Percentiles rank a stretch among this genome's conserved stretches.
Evolutionary conservation across 1,284 basidiomycete genomes (phyloP).

Genomic region (Fomitopsis palustris): DNA sequence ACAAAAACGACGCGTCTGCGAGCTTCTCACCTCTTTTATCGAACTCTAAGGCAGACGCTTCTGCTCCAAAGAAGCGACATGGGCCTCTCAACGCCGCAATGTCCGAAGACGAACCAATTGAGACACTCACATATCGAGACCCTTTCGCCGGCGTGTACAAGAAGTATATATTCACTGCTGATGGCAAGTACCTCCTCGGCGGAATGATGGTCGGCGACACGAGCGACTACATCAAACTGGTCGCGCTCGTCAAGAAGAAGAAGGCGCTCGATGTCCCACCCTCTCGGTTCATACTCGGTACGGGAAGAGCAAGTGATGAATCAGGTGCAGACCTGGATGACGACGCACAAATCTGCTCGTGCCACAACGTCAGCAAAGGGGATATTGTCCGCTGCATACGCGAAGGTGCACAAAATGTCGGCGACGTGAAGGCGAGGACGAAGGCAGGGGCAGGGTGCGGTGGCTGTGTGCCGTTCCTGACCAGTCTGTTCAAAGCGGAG

Average conservation of each 20-base stretch:
- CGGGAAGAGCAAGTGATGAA: slow-evolving; percentile 44
- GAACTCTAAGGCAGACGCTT: slow-evolving; percentile 16
- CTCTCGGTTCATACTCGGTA: slow-evolving; percentile 63
- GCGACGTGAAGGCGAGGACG: slow-evolving; percentile 62
- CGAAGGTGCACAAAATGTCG: slow-evolving; percentile 48
- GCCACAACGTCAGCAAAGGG: slow-evolving; percentile 70
- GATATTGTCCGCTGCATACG: slow-evolving; percentile 53
- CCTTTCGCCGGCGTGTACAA: slow-evolving; percentile 72
- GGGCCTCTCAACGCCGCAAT: slow-evolving; percentile 5
- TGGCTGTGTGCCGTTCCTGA: slow-evolving; percentile 56
- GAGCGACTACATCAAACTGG: slow-evolving; percentile 67
- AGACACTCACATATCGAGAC: slow-evolving; percentile 69
- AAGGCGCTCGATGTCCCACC: slow-evolving; percentile 65
- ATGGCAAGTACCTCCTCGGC: slow-evolving; percentile 72
- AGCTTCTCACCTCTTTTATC: not conserved
- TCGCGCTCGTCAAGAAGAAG: slow-evolving; percentile 73
- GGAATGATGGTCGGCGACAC: slow-evolving; percentile 84
- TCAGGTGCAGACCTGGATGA: slow-evolving; percentile 69
- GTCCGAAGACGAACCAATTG: slow-evolving; percentile 44
- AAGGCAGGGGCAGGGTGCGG: slow-evolving; percentile 76
- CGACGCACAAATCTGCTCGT: slow-evolving; percentile 69
- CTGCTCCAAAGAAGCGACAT: slow-evolving; percentile 26
- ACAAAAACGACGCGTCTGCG: slow-evolving; percentile 8
- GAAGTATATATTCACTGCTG: slow-evolving; percentile 75
- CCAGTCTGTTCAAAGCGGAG: slow-evolving; percentile 53